phyloP scores from a whole-genome alignment of 1,139 yeast species.

The Sugiyamaella novakii region DNA sequence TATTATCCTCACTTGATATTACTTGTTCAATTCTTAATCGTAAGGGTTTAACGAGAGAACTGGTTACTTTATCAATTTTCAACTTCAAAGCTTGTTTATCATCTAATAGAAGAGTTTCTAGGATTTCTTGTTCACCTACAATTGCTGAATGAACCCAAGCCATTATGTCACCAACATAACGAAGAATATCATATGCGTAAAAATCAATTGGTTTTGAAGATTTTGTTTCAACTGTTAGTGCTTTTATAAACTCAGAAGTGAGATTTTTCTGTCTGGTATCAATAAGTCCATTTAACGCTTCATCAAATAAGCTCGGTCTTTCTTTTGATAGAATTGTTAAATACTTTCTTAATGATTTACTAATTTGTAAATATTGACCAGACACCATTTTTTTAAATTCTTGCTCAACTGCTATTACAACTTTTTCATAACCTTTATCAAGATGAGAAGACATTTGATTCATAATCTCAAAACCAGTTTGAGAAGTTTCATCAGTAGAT shows the following conservation, averaged over 20 bases:
- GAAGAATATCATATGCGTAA: conserved; percentile 76
- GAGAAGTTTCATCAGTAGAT: conserved; percentile 61
- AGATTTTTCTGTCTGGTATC: conserved; percentile 40
- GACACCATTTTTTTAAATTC: conserved; percentile 38
- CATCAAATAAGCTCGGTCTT: conserved; percentile 43
- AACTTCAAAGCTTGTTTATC: conserved; percentile 35
- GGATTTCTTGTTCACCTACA: conserved; percentile 82
- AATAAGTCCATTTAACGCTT: conserved; percentile 39
- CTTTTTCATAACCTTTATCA: conserved; percentile 55
- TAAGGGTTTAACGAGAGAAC: conserved; percentile 54
- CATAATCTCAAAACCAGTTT: conserved; percentile 71
- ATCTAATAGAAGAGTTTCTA: conserved; percentile 55
- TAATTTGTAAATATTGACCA: conserved; percentile 34
- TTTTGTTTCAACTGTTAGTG: conserved; percentile 53
- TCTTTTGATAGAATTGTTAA: conserved; percentile 40
- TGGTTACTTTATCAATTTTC: conserved; percentile 50
- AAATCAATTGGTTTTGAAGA: conserved; percentile 57
- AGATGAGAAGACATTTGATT: conserved; percentile 57
- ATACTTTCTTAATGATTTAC: conserved; percentile 35
- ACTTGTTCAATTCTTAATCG: conserved; percentile 63
- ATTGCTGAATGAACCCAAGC: conserved; percentile 91
- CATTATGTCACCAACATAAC: conserved; percentile 83
- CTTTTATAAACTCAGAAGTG: conserved; percentile 50
- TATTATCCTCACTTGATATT: conserved; percentile 63
- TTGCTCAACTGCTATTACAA: conserved; percentile 45